Percentiles rank a stretch among this genome's conserved stretches.
Evolutionary conservation across 2,329 filamentous ascomycete species (phyloP).

Genomic region (Xylariaceae sp.): DNA sequence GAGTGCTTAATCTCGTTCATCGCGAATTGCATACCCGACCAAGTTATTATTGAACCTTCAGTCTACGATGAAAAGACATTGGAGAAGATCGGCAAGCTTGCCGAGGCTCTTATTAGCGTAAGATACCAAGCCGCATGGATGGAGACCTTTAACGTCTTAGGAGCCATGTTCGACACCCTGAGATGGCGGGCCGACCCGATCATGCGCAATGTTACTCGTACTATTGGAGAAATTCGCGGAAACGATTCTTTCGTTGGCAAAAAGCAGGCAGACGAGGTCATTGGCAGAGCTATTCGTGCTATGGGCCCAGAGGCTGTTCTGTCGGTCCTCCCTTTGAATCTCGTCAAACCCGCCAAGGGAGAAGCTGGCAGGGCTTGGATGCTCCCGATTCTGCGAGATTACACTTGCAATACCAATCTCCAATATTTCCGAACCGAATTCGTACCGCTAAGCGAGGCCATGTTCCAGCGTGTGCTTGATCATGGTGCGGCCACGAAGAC

Average conservation of each 20-base stretch:
- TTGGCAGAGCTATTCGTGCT: conserved; percentile 79
- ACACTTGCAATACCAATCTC: conserved; percentile 81
- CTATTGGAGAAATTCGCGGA: conserved; percentile 78
- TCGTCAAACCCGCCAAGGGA: conserved; percentile 68
- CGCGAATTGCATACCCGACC: conserved; percentile 79
- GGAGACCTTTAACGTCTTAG: conserved; percentile 86
- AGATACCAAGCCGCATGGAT: conserved; percentile 93
- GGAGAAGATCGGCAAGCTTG: conserved; percentile 70
- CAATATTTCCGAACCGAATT: conserved; percentile 81
- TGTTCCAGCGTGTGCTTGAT: conserved; percentile 85
- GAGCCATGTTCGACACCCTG: conserved; percentile 79
- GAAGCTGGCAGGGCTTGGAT: conserved; percentile 90
- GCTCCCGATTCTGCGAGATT: conserved; percentile 83
- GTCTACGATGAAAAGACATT: conserved; percentile 88
- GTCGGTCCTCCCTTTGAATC: conserved; percentile 76
- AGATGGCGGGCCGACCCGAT: conserved; percentile 81
- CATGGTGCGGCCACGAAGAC: conserved; percentile 80
- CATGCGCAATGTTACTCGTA: conserved; percentile 67
- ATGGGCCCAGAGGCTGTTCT: conserved; percentile 87
- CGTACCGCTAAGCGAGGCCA: conserved; percentile 79
- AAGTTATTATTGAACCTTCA: conserved; percentile 80
- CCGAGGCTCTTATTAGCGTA: conserved; percentile 72
- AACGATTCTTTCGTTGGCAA: conserved; percentile 89
- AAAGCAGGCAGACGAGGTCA: conserved; percentile 86
- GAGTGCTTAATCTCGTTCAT: conserved; percentile 93